These are phyloP conservation scores for Pichia insulana DNA, from an alignment of 805 yeast genomes.

Conservation along the genomic window DNA sequence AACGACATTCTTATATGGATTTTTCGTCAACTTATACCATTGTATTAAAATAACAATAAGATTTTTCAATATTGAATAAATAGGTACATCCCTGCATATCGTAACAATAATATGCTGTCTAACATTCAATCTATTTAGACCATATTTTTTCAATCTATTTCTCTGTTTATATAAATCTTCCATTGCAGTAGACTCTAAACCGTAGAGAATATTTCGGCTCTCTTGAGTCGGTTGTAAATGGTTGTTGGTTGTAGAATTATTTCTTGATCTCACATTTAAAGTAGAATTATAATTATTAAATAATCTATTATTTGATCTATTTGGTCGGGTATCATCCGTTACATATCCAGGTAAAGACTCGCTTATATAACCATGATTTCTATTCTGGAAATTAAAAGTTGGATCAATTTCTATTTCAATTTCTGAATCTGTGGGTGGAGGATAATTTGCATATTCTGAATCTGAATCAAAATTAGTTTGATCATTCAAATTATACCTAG, in stretches of 20 bases:
- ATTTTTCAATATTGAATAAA: conserved; percentile 28
- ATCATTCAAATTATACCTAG: neutral
- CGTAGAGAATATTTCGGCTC: conserved; percentile 13
- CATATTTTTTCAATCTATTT: conserved; percentile 44
- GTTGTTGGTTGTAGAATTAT: neutral
- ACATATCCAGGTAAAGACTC: neutral
- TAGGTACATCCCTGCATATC: conserved; percentile 67
- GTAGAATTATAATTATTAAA: neutral
- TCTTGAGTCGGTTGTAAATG: too few relatives aligned
- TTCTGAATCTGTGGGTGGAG: conserved; percentile 32
- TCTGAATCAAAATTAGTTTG: conserved; percentile 7
- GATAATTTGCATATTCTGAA: conserved; percentile 32
- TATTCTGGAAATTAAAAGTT: neutral
- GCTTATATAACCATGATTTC: neutral
- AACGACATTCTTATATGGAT: conserved; percentile 28
- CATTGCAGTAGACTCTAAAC: conserved; percentile 22
- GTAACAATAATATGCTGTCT: conserved; percentile 70
- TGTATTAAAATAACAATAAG: conserved; percentile 20
- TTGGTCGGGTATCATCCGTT: neutral
- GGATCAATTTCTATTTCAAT: conserved; percentile 16
- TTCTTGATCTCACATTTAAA: neutral
- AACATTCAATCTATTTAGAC: conserved; percentile 64
- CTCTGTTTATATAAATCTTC: conserved; percentile 22
- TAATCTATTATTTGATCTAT: neutral
- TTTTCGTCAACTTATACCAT: conserved; percentile 20